Conservation (phyloP, 2,329 filamentous ascomycete species). For the Colletotrichum melonis region DNA sequence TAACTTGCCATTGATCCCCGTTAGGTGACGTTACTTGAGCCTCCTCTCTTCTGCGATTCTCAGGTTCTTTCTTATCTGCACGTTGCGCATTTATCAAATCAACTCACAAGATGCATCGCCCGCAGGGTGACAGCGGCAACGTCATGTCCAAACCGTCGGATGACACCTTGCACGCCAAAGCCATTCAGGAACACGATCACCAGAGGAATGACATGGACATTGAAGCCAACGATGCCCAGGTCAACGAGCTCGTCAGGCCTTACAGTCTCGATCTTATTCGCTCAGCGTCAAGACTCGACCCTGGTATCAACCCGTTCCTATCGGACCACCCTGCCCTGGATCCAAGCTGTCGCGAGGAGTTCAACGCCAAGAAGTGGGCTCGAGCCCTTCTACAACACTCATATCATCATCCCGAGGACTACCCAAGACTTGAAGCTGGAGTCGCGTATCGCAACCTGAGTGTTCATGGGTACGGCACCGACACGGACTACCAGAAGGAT, state of each 20-base stretch:
- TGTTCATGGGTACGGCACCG: conserved; percentile 50
- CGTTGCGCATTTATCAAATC: background rate
- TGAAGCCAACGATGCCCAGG: background rate
- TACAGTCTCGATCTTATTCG: conserved; percentile 37
- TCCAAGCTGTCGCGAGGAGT: conserved; percentile 54
- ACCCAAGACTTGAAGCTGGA: conserved; percentile 50
- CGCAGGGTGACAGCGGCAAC: background rate
- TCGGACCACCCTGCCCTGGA: conserved; percentile 50
- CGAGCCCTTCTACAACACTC: conserved; percentile 56
- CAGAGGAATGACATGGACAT: background rate
- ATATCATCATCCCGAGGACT: conserved; percentile 47
- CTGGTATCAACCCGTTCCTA: conserved; percentile 40
- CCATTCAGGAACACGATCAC: background rate
- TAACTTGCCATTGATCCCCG: background rate
- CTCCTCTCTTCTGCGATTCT: background rate
- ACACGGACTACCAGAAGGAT: conserved; percentile 49
- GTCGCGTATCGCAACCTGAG: conserved; percentile 51
- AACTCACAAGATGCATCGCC: background rate
- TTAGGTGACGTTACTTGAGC: background rate
- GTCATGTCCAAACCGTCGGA: background rate
- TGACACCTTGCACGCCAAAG: background rate
- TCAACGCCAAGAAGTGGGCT: conserved; percentile 58
- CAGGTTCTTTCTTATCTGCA: background rate
- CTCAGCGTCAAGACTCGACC: conserved; percentile 21
- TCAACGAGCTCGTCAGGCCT: conserved; percentile 25